Evolutionary conservation across 73 alveolate genomes (phyloP).

Genomic region (Tetrahymena thermophila): DNA sequence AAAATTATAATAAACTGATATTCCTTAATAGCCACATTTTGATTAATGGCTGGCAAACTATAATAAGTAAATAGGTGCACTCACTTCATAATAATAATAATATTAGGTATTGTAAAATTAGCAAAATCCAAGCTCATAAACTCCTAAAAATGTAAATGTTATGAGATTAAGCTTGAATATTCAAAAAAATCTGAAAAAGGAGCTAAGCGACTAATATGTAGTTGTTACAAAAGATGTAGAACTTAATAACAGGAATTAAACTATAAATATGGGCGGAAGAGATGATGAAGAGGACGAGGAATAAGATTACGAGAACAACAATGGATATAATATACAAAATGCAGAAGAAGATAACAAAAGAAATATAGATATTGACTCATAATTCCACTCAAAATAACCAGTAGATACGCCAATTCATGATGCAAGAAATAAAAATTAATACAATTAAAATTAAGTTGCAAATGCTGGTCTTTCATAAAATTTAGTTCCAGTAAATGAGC

Average conservation of each 20-base stretch:
- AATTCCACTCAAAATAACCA: slow-evolving; percentile 2
- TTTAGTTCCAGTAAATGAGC: slow-evolving; percentile 63
- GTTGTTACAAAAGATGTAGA: slow-evolving; percentile 50
- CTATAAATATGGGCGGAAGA: slow-evolving; percentile 61
- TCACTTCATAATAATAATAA: slow-evolving; percentile 26
- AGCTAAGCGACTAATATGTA: slow-evolving; percentile 41
- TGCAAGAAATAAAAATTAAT: not conserved
- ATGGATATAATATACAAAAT: slow-evolving; percentile 4
- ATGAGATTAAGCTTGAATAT: slow-evolving; percentile 68
- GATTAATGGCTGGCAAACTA: slow-evolving; percentile 50
- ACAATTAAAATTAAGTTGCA: not conserved
- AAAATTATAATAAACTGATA: slow-evolving; percentile 28
- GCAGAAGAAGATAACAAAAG: slow-evolving; percentile 9
- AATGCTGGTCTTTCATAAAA: not conserved
- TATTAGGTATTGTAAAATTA: slow-evolving; percentile 17
- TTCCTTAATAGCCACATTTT: slow-evolving; percentile 79
- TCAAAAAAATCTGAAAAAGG: slow-evolving; percentile 54
- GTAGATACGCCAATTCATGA: not conserved
- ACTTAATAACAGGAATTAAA: slow-evolving; percentile 47
- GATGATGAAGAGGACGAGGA: slow-evolving; percentile 49
- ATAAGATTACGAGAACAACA: slow-evolving; percentile 31
- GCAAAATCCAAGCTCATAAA: slow-evolving; percentile 10
- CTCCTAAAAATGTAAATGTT: slow-evolving; percentile 52
- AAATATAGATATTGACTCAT: not conserved
- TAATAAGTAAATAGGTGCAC: slow-evolving; percentile 52